Percentiles rank a stretch among this genome's conserved stretches.
Conservation (phyloP, 2,329 filamentous ascomycete species). For the Harringtonia aguacate region DNA sequence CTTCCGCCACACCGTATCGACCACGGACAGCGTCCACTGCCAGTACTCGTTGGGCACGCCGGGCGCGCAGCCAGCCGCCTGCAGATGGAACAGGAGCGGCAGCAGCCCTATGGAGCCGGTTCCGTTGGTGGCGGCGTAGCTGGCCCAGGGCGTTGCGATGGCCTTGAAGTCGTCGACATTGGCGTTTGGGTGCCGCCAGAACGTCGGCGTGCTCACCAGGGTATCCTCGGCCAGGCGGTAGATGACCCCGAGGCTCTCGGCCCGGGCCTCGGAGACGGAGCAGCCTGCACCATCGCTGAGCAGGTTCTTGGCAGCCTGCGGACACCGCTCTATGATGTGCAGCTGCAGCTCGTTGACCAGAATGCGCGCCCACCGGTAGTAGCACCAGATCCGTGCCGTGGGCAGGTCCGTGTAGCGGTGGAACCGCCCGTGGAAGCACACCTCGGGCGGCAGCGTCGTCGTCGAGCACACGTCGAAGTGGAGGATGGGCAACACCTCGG, state of each 20-base stretch:
- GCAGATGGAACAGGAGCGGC: conserved; percentile 36
- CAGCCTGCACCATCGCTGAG: too few relatives aligned
- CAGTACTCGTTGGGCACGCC: conserved; percentile 30
- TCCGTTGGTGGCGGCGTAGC: conserved; percentile 22
- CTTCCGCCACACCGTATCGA: conserved; percentile 38
- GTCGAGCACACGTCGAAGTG: conserved; percentile 21
- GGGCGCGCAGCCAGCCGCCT: conserved; percentile 34
- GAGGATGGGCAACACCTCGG: conserved; percentile 20
- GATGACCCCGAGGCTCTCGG: conserved; percentile 19
- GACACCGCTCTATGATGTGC: conserved; percentile 25
- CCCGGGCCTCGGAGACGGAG: neutral
- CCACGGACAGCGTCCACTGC: conserved; percentile 31
- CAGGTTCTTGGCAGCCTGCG: conserved; percentile 10
- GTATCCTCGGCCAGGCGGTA: conserved; percentile 29
- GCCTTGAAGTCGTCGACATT: conserved; percentile 14
- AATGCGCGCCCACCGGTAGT: conserved; percentile 49
- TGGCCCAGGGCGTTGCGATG: conserved; percentile 19
- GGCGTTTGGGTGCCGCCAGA: conserved; percentile 40
- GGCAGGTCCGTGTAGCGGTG: conserved; percentile 45
- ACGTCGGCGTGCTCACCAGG: conserved; percentile 34
- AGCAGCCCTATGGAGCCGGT: conserved; percentile 37
- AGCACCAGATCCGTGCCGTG: conserved; percentile 44
- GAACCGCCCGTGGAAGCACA: conserved; percentile 40
- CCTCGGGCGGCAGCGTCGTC: conserved; percentile 23
- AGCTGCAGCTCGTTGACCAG: conserved; percentile 40